A percentile compares a stretch with the other conserved stretches of the same genome.
These are phyloP conservation scores for Ceratobasidium sp. DNA, from an alignment of 1,284 basidiomycete genomes.

Conservation along the genomic window DNA sequence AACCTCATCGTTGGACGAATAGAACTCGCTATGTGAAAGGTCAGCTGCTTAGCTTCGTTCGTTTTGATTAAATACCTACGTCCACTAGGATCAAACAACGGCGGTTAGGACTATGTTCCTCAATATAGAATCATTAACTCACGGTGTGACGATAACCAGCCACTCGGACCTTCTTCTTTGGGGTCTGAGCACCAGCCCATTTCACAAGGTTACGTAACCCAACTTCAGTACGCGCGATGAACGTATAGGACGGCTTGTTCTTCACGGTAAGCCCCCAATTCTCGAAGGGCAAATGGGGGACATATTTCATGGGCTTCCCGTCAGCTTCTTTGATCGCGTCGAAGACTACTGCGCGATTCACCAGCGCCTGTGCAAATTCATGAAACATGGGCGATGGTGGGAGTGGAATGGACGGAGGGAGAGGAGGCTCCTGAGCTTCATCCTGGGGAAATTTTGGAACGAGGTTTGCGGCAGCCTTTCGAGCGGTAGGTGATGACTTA, in stretches of 20 bases:
- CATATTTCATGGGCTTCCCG: constrained; percentile 14
- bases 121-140: background rate
- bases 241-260: constrained; percentile 39
- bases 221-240: constrained; percentile 41
- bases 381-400: constrained; percentile 21
- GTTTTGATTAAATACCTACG: constrained; percentile 1
- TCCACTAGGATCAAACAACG: constrained; percentile 23
- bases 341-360: background rate
- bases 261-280: constrained; percentile 43
- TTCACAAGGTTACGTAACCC: constrained; percentile 42
- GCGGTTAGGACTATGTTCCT: background rate
- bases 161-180: constrained; percentile 40
- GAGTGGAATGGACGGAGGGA: background rate
- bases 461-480: background rate
- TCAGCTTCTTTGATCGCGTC: background rate
- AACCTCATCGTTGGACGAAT: constrained; percentile 24
- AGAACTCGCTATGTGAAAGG: constrained; percentile 24
- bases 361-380: background rate
- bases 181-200: constrained; percentile 29
- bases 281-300: constrained; percentile 20
- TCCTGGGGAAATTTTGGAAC: background rate
- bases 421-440: background rate
- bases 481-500: background rate
- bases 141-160: constrained; percentile 43
- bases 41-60: background rate